Conservation (phyloP, 2,329 filamentous ascomycete species). For the Fusarium sororula region DNA sequence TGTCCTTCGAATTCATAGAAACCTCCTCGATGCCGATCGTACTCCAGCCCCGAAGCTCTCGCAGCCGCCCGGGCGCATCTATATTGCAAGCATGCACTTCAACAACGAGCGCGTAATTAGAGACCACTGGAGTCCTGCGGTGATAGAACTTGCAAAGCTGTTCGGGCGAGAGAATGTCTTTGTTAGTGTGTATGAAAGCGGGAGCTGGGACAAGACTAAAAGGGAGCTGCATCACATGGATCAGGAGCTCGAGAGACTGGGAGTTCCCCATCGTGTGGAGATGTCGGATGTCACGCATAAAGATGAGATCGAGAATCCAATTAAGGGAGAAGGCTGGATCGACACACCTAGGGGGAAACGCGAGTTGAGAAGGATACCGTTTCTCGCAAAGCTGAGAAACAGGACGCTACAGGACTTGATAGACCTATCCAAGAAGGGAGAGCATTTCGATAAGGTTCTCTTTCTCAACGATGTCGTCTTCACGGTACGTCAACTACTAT, state of each 20-base stretch:
- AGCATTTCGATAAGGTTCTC: slow-evolving; percentile 65
- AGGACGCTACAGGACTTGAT: slow-evolving; percentile 67
- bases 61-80: slow-evolving; percentile 58
- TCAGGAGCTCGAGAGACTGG: slow-evolving; percentile 57
- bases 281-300: slow-evolving; percentile 67
- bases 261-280: slow-evolving; percentile 64
- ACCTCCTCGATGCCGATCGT: slow-evolving; percentile 44
- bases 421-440: slow-evolving; percentile 58
- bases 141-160: slow-evolving; percentile 64
- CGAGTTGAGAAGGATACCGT: slow-evolving; percentile 74
- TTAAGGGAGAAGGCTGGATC: slow-evolving; percentile 68
- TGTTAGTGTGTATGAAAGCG: slow-evolving; percentile 74
- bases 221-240: slow-evolving; percentile 67
- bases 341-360: slow-evolving; percentile 61
- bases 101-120: slow-evolving; percentile 70
- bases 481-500: slow-evolving; percentile 51
- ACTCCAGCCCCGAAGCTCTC: slow-evolving; percentile 37
- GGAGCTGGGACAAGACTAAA: slow-evolving; percentile 75
- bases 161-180: slow-evolving; percentile 73
- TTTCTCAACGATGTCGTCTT: slow-evolving; percentile 73
- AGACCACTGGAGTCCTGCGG: slow-evolving; percentile 68
- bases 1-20: slow-evolving; percentile 50
- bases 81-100: slow-evolving; percentile 76
- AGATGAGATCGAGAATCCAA: slow-evolving; percentile 60
- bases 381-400: slow-evolving; percentile 72